phyloP scores from a whole-genome alignment of 2,329 filamentous ascomycete species.

The Beauveria caledonica region DNA sequence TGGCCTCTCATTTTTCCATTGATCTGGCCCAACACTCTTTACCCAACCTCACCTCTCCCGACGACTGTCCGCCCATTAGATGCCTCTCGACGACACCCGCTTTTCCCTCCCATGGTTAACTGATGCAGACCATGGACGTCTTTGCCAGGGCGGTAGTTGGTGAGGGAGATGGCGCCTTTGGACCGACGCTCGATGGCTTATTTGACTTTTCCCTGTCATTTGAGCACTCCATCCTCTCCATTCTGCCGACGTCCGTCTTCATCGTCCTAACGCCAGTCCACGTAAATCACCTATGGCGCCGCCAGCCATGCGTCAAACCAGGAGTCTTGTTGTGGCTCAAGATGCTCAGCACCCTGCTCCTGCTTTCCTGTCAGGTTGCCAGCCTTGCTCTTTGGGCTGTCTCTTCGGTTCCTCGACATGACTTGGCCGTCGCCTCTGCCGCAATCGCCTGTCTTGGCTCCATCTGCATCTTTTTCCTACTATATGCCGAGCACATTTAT shows the following conservation, averaged over 20 bases:
- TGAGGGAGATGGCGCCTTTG: slow-evolving; percentile 6
- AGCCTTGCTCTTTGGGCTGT: slow-evolving; percentile 23
- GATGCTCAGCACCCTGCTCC: slow-evolving; percentile 7
- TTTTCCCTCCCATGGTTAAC: slow-evolving; percentile 1
- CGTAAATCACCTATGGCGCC: not conserved
- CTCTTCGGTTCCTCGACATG: slow-evolving; percentile 11
- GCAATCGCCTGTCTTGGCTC: slow-evolving; percentile 21
- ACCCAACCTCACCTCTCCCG: not conserved
- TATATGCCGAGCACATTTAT: slow-evolving; percentile 27
- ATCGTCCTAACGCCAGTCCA: slow-evolving; percentile 12
- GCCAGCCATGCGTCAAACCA: not conserved
- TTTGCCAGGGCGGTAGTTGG: not conserved
- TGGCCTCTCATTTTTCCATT: not conserved
- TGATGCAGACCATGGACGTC: slow-evolving; percentile 3
- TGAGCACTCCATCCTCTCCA: slow-evolving; percentile 8
- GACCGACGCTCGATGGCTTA: slow-evolving; percentile 2
- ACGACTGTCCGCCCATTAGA: not conserved
- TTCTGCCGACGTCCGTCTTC: slow-evolving; percentile 12
- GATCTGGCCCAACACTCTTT: not conserved
- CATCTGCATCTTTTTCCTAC: slow-evolving; percentile 20
- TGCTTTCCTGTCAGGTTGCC: slow-evolving; percentile 15
- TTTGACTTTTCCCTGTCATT: slow-evolving; percentile 10
- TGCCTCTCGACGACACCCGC: slow-evolving; percentile 3
- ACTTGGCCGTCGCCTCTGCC: slow-evolving; percentile 22
- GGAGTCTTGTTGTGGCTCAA: slow-evolving; percentile 18